A percentile compares a stretch with the other conserved stretches of the same genome.
These are phyloP conservation scores for Neoascochyta sp. DNA, from an alignment of 2,329 filamentous ascomycete species.

Conservation along the genomic window DNA sequence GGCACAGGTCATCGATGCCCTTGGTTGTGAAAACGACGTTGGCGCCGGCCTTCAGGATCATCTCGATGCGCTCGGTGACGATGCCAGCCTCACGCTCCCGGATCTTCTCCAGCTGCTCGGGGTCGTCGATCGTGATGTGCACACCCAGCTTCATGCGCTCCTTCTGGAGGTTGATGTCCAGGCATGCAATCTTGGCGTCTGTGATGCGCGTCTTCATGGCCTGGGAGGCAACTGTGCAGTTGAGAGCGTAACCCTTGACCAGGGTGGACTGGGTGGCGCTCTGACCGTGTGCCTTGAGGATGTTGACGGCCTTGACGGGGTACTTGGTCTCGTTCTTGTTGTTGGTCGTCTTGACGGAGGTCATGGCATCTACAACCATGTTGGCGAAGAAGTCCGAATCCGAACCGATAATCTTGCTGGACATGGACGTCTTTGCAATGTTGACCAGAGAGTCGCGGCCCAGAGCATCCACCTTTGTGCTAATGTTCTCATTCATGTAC, in stretches of 20 bases:
- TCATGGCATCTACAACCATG: conserved; percentile 96
- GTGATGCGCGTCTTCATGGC: conserved; percentile 91
- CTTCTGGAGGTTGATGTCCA: conserved; percentile 99
- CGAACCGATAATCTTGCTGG: conserved; percentile 94
- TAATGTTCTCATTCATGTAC: conserved; percentile 98
- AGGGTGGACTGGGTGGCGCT: conserved; percentile 81
- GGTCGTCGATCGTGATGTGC: conserved; percentile 96
- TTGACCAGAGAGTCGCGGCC: conserved; percentile 86
- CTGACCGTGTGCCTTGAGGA: conserved; percentile 97
- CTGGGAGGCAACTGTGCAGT: conserved; percentile 97
- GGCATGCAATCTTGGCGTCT: conserved; percentile 92
- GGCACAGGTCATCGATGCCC: conserved; percentile 91
- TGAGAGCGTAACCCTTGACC: conserved; percentile 94
- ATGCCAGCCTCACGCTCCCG: conserved; percentile 88
- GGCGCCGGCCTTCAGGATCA: conserved; percentile 95
- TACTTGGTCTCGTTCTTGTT: conserved; percentile 90
- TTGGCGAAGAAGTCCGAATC: conserved; percentile 96
- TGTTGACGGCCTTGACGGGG: conserved; percentile 97
- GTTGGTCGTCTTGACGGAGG: conserved; percentile 89
- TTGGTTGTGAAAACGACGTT: conserved; percentile 97
- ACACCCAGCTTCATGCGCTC: conserved; percentile 99
- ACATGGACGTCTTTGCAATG: conserved; percentile 99
- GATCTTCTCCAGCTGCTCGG: conserved; percentile 95
- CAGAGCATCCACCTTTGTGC: conserved; percentile 88
- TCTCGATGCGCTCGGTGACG: conserved; percentile 87